A percentile compares a stretch with the other conserved stretches of the same genome.
These are phyloP conservation scores for Paulownia fortunei DNA, from an alignment of 257 asterid species.

Conservation along the genomic window DNA sequence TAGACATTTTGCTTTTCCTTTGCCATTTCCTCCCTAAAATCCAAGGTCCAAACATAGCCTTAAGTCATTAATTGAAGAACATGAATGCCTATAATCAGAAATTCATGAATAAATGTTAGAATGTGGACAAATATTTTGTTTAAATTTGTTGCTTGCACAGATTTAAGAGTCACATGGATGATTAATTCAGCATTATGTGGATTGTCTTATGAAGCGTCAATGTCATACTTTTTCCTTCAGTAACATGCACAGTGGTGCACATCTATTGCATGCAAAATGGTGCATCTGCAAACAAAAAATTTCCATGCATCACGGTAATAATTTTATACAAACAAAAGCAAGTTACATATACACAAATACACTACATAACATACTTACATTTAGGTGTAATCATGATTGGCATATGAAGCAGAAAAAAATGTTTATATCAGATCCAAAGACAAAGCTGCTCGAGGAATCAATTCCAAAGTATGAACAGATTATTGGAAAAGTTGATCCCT, in stretches of 20 bases:
- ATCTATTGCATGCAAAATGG: no score
- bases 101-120: not conserved
- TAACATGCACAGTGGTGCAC: not conserved
- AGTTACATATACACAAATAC: not conserved
- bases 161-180: not conserved
- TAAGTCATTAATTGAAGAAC: no score
- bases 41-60: not conserved
- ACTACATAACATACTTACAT: not conserved
- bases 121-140: not conserved
- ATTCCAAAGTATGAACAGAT: not conserved
- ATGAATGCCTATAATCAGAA: not conserved
- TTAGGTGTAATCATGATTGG: not conserved
- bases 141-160: not conserved
- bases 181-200: not conserved
- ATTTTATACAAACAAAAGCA: not conserved
- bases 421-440: not conserved
- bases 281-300: not conserved
- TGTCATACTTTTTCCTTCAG: not conserved
- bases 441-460: not conserved
- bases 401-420: not conserved
- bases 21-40: not conserved
- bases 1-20: not conserved
- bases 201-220: slow-evolving; percentile 1
- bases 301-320: slow-evolving; percentile 1
- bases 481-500: not conserved